Percentiles rank a stretch among this genome's conserved stretches.
phyloP scores from a whole-genome alignment of 2,329 filamentous ascomycete species.

The Aspergillus sp. region DNA sequence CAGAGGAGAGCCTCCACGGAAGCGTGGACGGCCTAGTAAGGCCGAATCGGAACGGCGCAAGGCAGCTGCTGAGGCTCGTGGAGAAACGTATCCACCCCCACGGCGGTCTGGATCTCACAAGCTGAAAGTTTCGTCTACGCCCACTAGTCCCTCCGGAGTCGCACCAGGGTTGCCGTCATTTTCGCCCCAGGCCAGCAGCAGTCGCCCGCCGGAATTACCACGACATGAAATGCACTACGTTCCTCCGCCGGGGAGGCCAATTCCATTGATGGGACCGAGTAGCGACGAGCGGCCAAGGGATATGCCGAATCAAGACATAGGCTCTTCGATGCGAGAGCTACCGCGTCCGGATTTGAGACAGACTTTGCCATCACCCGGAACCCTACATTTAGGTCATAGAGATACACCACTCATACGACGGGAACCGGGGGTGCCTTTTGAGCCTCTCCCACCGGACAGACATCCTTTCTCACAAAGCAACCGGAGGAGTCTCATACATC shows the following conservation, averaged over 20 bases:
- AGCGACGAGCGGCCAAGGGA: constrained; percentile 25
- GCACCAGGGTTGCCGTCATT: constrained; percentile 25
- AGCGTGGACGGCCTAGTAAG: constrained; percentile 49
- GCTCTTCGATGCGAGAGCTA: constrained; percentile 29
- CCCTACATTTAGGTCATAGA: constrained; percentile 32
- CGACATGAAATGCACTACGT: constrained; percentile 27
- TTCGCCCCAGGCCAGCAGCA: constrained; percentile 19
- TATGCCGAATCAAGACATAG: constrained; percentile 24
- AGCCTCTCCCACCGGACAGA: constrained; percentile 25
- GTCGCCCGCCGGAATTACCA: constrained; percentile 18
- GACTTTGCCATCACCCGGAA: constrained; percentile 33
- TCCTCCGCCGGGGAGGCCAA: constrained; percentile 18
- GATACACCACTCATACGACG: constrained; percentile 28
- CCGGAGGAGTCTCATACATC: constrained; percentile 28
- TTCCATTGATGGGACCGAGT: constrained; percentile 18
- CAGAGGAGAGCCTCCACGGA: constrained; percentile 39
- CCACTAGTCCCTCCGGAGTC: constrained; percentile 34
- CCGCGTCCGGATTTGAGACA: constrained; percentile 32
- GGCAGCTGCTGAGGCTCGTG: constrained; percentile 40
- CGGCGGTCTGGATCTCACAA: constrained; percentile 30
- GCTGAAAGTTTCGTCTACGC: constrained; percentile 32
- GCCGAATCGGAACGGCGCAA: constrained; percentile 43
- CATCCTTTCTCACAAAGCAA: constrained; percentile 28
- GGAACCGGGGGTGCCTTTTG: constrained; percentile 25
- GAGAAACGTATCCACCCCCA: constrained; percentile 42